These are phyloP conservation scores for Urochloa ruziziensis DNA, from an alignment of 176 grass and related monocot species.

Conservation along the genomic window DNA sequence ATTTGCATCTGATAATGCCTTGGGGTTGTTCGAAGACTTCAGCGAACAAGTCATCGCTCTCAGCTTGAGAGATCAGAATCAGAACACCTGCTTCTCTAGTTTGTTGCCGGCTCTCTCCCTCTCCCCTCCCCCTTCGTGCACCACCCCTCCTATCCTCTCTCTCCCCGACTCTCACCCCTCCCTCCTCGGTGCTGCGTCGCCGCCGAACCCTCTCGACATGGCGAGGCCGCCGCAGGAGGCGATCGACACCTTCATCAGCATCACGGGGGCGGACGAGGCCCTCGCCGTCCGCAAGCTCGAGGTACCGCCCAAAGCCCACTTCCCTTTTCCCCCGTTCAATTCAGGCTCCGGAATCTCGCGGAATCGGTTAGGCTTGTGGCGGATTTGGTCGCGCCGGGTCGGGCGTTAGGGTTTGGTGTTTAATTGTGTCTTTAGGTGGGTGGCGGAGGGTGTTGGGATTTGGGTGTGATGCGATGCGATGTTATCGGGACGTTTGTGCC, in stretches of 20 bases:
- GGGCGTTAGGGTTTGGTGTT: neutral
- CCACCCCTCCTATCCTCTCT: neutral
- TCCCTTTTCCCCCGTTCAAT: neutral
- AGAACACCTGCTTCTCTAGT: neutral
- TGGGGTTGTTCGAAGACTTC: neutral
- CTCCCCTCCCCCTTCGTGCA: neutral
- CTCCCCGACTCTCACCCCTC: neutral
- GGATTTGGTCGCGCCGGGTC: neutral
- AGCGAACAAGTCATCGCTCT: constrained; percentile 2
- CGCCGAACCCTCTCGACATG: constrained; percentile 42
- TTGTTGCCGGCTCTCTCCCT: constrained; percentile 2
- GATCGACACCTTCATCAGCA: constrained; percentile 83
- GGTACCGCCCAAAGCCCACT: constrained; percentile 29
- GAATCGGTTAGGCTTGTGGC: neutral
- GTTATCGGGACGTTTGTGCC: neutral
- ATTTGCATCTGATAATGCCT: neutral
- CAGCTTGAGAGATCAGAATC: constrained; percentile 6
- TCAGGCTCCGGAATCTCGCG: constrained; percentile 5
- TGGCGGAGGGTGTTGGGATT: neutral
- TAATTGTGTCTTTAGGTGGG: neutral
- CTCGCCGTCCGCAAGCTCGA: constrained; percentile 76
- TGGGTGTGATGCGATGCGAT: constrained; percentile 10
- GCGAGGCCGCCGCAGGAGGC: constrained; percentile 69
- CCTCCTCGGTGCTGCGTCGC: neutral
- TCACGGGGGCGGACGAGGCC: constrained; percentile 67